Evolutionary conservation across 768 basidiomycete species (phyloP).

Genomic region (Cystobasidium tubakii): DNA sequence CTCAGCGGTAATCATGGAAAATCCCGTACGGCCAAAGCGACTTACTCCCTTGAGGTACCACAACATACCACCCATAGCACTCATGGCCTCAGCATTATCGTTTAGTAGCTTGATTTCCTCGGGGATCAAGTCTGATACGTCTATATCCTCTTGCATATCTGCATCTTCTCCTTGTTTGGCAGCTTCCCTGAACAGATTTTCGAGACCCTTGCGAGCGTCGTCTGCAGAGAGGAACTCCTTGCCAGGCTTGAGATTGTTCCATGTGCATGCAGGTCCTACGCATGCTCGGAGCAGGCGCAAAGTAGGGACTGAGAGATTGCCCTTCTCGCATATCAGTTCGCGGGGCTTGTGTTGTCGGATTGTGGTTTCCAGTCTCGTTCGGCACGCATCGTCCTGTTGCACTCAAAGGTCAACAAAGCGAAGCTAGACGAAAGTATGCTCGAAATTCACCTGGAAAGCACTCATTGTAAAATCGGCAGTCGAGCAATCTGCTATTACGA

Average conservation of each 20-base stretch:
- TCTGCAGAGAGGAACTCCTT: conserved; percentile 75
- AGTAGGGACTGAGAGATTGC: conserved; percentile 75
- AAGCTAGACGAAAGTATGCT: too few species aligned
- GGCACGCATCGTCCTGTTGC: conserved; percentile 69
- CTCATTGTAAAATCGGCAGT: conserved; percentile 92
- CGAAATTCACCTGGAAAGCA: conserved; percentile 59
- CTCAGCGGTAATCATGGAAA: neutral
- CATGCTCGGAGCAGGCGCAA: conserved; percentile 72
- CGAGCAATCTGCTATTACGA: conserved; percentile 86
- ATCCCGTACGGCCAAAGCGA: neutral
- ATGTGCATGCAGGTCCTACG: conserved; percentile 72
- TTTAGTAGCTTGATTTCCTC: conserved; percentile 69
- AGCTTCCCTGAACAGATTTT: conserved; percentile 55
- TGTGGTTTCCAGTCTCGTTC: conserved; percentile 87
- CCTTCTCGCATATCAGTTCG: conserved; percentile 54
- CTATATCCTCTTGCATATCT: conserved; percentile 51
- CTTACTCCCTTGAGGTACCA: conserved; percentile 53
- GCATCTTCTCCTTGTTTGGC: conserved; percentile 50
- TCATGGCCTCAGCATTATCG: conserved; percentile 62
- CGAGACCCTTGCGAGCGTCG: conserved; percentile 64
- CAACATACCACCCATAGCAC: conserved; percentile 83
- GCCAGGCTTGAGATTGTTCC: conserved; percentile 72
- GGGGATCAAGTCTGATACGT: conserved; percentile 54
- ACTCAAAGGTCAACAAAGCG: neutral
- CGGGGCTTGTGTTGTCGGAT: conserved; percentile 50